A percentile compares a stretch with the other conserved stretches of the same genome.
Evolutionary conservation across 2,329 filamentous ascomycete species (phyloP).

Genomic region (Aspergillus bombycis): DNA sequence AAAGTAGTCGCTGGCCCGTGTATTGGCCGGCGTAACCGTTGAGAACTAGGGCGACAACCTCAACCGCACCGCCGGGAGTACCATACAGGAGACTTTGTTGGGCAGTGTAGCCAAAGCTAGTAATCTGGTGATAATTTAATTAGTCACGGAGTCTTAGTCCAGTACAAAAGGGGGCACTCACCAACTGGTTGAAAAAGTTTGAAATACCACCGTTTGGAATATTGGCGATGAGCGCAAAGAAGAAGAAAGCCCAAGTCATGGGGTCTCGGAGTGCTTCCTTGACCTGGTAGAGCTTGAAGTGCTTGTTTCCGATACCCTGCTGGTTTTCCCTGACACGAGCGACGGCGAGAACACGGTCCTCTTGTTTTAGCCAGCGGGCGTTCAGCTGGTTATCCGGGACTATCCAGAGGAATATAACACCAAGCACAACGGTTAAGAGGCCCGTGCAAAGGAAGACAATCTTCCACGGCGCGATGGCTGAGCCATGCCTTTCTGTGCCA

Average conservation of each 20-base stretch:
- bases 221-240: slow-evolving; percentile 59
- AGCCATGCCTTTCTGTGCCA: slow-evolving; percentile 58
- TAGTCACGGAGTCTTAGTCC: neutral
- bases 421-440: slow-evolving; percentile 54
- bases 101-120: slow-evolving; percentile 66
- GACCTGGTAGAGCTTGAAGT: slow-evolving; percentile 70
- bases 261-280: slow-evolving; percentile 62
- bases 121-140: slow-evolving; percentile 43
- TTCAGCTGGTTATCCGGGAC: slow-evolving; percentile 65
- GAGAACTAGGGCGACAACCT: slow-evolving; percentile 61
- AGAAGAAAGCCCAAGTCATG: slow-evolving; percentile 63
- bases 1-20: slow-evolving; percentile 60
- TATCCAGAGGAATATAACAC: slow-evolving; percentile 53
- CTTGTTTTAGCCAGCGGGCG: slow-evolving; percentile 64
- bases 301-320: slow-evolving; percentile 72
- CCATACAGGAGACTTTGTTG: slow-evolving; percentile 67
- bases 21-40: slow-evolving; percentile 62
- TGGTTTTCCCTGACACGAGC: slow-evolving; percentile 75
- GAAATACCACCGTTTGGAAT: slow-evolving; percentile 63
- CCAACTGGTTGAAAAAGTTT: slow-evolving; percentile 65
- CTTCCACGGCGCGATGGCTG: slow-evolving; percentile 66
- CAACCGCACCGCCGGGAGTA: slow-evolving; percentile 66
- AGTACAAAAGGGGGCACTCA: slow-evolving; percentile 22
- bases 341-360: slow-evolving; percentile 69
- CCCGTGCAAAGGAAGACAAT: slow-evolving; percentile 61